These are phyloP conservation scores for Theobroma cacao DNA, from an alignment of 345 rosid species.

Conservation along the genomic window DNA sequence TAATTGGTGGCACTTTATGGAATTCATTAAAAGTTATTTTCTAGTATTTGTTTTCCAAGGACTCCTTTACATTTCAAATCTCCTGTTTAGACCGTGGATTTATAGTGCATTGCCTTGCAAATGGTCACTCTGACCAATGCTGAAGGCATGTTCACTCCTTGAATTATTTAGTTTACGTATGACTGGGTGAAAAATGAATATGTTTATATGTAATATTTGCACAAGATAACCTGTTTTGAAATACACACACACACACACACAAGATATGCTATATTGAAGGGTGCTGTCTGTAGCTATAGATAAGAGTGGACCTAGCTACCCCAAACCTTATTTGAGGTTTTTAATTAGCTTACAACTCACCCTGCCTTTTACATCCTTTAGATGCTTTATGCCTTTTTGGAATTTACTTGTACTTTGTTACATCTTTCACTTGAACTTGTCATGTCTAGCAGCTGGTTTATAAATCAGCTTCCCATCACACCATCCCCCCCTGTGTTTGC, in stretches of 20 bases:
- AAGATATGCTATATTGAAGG: too few species aligned
- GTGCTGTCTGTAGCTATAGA: too few species aligned
- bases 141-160: background rate
- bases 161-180: background rate
- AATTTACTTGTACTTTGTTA: background rate
- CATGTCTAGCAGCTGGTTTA: background rate
- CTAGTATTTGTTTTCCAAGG: background rate
- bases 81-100: background rate
- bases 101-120: background rate
- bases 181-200: background rate
- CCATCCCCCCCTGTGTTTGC: background rate
- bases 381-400: background rate
- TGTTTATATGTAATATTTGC: background rate
- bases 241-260: too few species aligned
- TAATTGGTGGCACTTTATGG: background rate
- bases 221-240: background rate
- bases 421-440: background rate
- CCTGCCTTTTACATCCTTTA: background rate
- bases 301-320: too few species aligned
- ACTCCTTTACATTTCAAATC: background rate
- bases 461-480: background rate
- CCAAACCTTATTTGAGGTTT: background rate
- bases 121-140: background rate
- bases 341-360: background rate
- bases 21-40: background rate